phyloP scores from a whole-genome alignment of 2,329 filamentous ascomycete genomes.

The Cadophora sp. region DNA sequence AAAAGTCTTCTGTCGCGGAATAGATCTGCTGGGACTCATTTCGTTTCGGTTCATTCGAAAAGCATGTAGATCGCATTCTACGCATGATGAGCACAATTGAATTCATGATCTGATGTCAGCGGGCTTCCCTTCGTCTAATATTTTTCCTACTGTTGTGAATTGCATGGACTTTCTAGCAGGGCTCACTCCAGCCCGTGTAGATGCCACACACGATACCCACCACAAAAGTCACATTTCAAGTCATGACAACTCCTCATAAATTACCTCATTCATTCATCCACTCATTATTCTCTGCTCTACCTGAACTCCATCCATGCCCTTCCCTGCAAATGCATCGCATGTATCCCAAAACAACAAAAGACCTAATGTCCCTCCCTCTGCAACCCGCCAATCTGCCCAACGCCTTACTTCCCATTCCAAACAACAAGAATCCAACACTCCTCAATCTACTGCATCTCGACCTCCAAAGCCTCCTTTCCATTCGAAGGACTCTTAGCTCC shows the following conservation, averaged over 20 bases:
- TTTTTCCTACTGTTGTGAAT: not conserved
- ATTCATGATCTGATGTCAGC: constrained; percentile 21
- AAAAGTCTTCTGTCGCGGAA: constrained; percentile 37
- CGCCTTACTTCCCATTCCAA: constrained; percentile 4
- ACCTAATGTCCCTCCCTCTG: not conserved
- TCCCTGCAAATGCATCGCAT: constrained; percentile 34
- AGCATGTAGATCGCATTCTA: constrained; percentile 34
- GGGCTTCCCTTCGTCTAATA: not conserved
- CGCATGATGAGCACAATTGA: constrained; percentile 28
- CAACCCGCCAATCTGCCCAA: constrained; percentile 10
- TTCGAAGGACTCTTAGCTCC: constrained; percentile 41
- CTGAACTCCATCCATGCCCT: constrained; percentile 30
- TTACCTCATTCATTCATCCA: not conserved
- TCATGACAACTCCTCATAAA: not conserved
- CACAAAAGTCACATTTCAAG: not conserved
- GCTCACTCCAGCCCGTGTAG: not conserved
- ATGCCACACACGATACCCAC: not conserved
- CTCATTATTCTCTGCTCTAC: constrained; percentile 19
- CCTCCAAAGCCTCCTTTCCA: constrained; percentile 49
- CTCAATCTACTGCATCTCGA: constrained; percentile 55
- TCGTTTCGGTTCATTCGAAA: constrained; percentile 23
- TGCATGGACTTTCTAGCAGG: not conserved
- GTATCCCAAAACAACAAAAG: not conserved
- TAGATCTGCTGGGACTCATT: not conserved
- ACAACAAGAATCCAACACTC: constrained; percentile 19